These are phyloP conservation scores for Pterula multifida DNA, from an alignment of 1,284 basidiomycete genomes.

Conservation along the genomic window DNA sequence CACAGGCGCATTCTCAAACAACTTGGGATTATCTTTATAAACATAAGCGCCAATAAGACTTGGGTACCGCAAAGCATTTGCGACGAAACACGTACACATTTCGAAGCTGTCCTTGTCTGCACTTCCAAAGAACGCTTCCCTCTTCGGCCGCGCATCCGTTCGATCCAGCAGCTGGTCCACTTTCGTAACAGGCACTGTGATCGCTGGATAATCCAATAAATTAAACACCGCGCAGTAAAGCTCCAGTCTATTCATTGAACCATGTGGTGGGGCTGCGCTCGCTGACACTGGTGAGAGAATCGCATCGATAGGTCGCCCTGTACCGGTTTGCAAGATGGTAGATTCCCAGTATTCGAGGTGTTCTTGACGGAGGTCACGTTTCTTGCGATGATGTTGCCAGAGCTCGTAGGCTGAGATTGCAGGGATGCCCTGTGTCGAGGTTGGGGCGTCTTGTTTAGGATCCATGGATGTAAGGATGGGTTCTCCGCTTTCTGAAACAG, in stretches of 20 bases:
- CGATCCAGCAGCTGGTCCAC: conserved; percentile 39
- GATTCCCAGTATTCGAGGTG: conserved; percentile 49
- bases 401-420: conserved; percentile 26
- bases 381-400: conserved; percentile 42
- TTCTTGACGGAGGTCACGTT: conserved; percentile 28
- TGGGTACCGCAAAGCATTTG: no score
- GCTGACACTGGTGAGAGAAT: conserved; percentile 46
- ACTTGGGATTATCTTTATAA: conserved; percentile 40
- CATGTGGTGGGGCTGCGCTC: conserved; percentile 42
- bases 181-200: conserved; percentile 55
- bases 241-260: conserved; percentile 30
- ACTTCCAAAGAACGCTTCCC: conserved; percentile 31
- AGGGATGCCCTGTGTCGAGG: not conserved
- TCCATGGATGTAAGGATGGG: conserved; percentile 38
- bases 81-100: conserved; percentile 31
- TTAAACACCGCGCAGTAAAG: conserved; percentile 6
- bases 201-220: conserved; percentile 8
- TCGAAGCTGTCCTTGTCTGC: conserved; percentile 39
- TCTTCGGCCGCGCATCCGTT: conserved; percentile 24
- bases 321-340: conserved; percentile 34
- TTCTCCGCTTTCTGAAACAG: conserved; percentile 30
- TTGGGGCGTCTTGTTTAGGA: not conserved
- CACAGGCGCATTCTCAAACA: conserved; percentile 50
- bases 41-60: no score
- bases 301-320: conserved; percentile 53